Conservation (phyloP, 257 asterid species). For the Salvia miltiorrhiza region DNA sequence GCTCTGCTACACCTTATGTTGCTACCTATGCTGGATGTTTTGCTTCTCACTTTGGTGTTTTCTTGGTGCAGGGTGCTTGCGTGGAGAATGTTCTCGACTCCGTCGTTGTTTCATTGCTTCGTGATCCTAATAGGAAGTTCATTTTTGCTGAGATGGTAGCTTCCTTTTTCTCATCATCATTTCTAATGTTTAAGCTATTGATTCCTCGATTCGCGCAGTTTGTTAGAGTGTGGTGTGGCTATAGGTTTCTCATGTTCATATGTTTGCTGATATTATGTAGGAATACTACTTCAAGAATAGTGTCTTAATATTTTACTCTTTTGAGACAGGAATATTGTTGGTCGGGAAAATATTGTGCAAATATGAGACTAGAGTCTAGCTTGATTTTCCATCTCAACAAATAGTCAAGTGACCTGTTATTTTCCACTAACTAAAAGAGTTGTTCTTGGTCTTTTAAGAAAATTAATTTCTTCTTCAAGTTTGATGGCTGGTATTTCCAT, state of each 20-base stretch:
- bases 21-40: neutral
- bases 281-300: neutral
- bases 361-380: neutral
- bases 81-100: constrained; percentile 82
- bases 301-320: neutral
- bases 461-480: neutral
- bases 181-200: neutral
- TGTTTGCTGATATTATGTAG: neutral
- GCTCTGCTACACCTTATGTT: neutral
- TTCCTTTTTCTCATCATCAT: neutral
- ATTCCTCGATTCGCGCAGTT: neutral
- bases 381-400: neutral
- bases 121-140: constrained; percentile 73
- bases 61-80: constrained; percentile 67
- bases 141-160: constrained; percentile 84
- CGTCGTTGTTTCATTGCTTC: constrained; percentile 55
- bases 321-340: neutral
- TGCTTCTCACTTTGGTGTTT: neutral
- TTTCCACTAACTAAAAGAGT: neutral
- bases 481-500: neutral
- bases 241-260: neutral
- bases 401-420: neutral
- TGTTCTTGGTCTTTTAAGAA: neutral
- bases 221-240: neutral
- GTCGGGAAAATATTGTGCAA: neutral